Evolutionary conservation across 2,329 filamentous ascomycete species (phyloP).

Genomic region (Dothistroma pini): DNA sequence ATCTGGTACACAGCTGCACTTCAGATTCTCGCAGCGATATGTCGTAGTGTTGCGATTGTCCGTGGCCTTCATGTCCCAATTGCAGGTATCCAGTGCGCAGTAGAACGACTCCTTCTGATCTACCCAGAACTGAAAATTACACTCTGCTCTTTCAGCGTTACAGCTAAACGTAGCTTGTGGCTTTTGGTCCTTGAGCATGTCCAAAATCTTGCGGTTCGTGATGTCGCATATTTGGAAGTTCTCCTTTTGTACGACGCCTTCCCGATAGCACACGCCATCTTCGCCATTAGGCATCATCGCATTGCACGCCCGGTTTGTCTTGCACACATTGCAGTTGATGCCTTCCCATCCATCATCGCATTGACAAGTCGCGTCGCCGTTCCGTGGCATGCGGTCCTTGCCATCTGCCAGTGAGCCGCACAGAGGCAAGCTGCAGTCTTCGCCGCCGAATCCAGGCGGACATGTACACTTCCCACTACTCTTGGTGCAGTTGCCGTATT

Average conservation of each 20-base stretch:
- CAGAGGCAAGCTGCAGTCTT: conserved; percentile 86
- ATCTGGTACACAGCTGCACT: conserved; percentile 82
- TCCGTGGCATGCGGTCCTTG: conserved; percentile 70
- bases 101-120: conserved; percentile 94
- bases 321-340: conserved; percentile 96
- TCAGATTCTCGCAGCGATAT: conserved; percentile 80
- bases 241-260: conserved; percentile 84
- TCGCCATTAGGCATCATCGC: conserved; percentile 71
- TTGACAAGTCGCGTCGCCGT: conserved; percentile 63
- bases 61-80: conserved; percentile 65
- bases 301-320: conserved; percentile 76
- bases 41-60: conserved; percentile 72
- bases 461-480: conserved; percentile 91
- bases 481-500: conserved; percentile 84
- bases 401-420: conserved; percentile 86
- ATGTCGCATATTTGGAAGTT: conserved; percentile 99
- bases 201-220: conserved; percentile 89
- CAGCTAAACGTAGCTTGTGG: conserved; percentile 96
- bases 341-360: conserved; percentile 94
- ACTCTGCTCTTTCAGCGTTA: conserved; percentile 67
- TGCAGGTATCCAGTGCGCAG: conserved; percentile 79
- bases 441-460: conserved; percentile 86
- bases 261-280: conserved; percentile 86
- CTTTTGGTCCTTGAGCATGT: conserved; percentile 76
- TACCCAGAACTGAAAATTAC: conserved; percentile 99